A percentile compares a stretch with the other conserved stretches of the same genome.
Conservation (phyloP, 306 rosid genomes). For the Prosopis cineraria region DNA sequence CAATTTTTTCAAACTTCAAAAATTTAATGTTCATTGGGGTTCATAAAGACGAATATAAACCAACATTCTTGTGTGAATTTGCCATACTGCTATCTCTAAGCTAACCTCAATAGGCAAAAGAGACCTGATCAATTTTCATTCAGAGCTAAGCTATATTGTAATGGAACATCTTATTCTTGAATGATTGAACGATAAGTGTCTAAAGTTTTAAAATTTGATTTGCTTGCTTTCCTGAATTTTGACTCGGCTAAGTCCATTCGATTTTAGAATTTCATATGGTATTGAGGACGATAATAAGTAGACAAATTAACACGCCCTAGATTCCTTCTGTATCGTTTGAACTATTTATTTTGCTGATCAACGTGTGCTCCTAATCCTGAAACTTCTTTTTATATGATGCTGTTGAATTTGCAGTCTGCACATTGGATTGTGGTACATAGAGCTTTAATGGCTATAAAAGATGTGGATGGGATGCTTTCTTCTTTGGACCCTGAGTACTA, state of each 20-base stretch:
- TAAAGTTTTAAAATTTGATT: background rate
- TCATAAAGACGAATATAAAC: background rate
- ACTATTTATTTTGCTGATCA: background rate
- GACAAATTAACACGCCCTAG: background rate
- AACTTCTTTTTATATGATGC: slow-evolving; percentile 21
- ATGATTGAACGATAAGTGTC: background rate
- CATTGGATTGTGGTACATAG: slow-evolving; percentile 96
- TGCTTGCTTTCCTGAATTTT: background rate
- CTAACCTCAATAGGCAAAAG: slow-evolving; percentile 8
- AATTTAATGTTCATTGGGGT: background rate
- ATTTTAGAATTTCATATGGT: background rate
- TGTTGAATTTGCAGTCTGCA: slow-evolving; percentile 63
- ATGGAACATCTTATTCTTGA: slow-evolving; percentile 15
- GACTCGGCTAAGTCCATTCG: too few relatives aligned
- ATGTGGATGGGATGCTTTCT: slow-evolving; percentile 90
- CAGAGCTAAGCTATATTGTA: slow-evolving; percentile 17
- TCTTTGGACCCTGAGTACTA: slow-evolving; percentile 98
- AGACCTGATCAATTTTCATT: background rate
- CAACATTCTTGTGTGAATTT: background rate
- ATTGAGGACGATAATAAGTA: background rate
- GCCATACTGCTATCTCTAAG: background rate
- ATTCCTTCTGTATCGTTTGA: background rate
- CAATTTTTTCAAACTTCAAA: background rate
- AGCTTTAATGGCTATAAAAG: slow-evolving; percentile 96
- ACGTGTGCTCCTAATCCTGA: slow-evolving; percentile 1